Evolutionary conservation across 1,284 basidiomycete species (phyloP), one percentile per base, ranked within the genome.

Genomic region (Malassezia sp.): DNA sequence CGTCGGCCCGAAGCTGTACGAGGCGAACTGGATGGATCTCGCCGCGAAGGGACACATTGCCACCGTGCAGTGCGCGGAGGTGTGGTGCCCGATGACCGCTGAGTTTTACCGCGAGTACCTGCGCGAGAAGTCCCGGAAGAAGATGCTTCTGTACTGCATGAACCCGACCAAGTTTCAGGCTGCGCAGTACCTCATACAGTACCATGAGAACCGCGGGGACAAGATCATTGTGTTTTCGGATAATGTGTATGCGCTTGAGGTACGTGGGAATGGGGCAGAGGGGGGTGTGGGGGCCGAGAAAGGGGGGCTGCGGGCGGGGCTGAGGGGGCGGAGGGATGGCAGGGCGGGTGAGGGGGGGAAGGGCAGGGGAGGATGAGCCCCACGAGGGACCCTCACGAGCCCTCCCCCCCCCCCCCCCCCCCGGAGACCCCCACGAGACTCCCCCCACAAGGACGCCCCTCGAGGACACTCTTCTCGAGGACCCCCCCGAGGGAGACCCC

Each of bases 31-130:
- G 93, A 97, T 97, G 91, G 93, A 99, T 72, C 80, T 99, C 57
- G 93, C 93, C 24, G 88, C 88, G 49, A 96, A 97, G 72, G 93
- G 93, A 0, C 93, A 99, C 71, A 99, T 99, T 67, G 93, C 93
- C 4, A 97, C 93, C 59, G 93, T 97, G 17, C 93, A 96, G 77
- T 68, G 60, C 71, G 93, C 93, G 12, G 93, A 99, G 73, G 93
- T 99, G 5, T 97, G 93, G 93, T 99, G 93, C 68, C 87, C 89
- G 8, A 97, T 97, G 93, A 95, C 93, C 24, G 91, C 93, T n/a
- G 90, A 97, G 70, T 99, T 99, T 71, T 99, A 97, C 72, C 82
- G 87, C 61, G 91, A 99, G 73, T 97, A 99, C 70, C 77, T 99
- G 53, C 79, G 86, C 53, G 86, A 90, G 71, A 83, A 85, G 71